Evolutionary conservation across 1,284 basidiomycete species (phyloP).

Genomic region (Somion occarium): DNA sequence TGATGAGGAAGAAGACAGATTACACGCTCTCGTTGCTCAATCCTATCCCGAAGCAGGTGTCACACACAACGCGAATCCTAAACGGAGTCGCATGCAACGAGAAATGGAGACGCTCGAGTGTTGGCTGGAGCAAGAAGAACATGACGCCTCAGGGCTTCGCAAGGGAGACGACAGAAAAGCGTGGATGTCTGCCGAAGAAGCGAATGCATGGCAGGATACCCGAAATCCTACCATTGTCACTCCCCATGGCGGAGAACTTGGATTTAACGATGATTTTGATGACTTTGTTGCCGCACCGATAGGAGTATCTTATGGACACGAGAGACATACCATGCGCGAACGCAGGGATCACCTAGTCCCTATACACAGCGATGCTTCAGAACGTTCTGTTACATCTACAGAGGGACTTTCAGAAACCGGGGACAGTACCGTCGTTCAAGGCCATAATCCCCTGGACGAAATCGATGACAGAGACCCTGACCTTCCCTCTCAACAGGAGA

Average conservation of each 20-base stretch:
- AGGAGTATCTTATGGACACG: conserved; percentile 15
- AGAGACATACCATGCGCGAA: background rate
- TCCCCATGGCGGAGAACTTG: conserved; percentile 16
- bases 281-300: conserved; percentile 52
- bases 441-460: conserved; percentile 15
- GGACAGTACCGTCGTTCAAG: background rate
- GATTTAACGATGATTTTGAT: conserved; percentile 77
- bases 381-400: conserved; percentile 43
- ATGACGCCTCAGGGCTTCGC: conserved; percentile 12
- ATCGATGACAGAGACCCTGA: conserved; percentile 32
- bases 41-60: conserved; percentile 14
- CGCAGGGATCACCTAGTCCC: conserved; percentile 18
- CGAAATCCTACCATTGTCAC: conserved; percentile 22
- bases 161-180: conserved; percentile 14
- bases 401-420: conserved; percentile 11
- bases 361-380: conserved; percentile 34
- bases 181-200: conserved; percentile 17
- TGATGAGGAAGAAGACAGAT: conserved; percentile 30
- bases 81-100: conserved; percentile 33
- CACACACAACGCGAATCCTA: conserved; percentile 14
- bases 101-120: conserved; percentile 56
- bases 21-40: conserved; percentile 28
- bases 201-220: conserved; percentile 19
- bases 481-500: conserved; percentile 48
- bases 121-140: conserved; percentile 54